Evolutionary conservation across 306 rosid genomes (phyloP).

Genomic region (Rosa lucieae): DNA sequence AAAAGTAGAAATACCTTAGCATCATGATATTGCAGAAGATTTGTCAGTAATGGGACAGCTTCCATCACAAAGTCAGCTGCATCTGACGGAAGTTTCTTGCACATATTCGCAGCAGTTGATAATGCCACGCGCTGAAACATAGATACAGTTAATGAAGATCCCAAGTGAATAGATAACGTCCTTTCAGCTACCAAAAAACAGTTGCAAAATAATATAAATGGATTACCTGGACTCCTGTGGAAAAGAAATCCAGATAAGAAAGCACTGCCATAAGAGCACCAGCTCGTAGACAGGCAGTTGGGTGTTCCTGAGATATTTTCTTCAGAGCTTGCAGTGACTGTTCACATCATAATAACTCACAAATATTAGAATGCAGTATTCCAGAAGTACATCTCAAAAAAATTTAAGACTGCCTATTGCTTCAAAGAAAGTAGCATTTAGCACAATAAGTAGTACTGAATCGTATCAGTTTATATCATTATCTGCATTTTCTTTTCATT

Average conservation of each 20-base stretch:
- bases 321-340: slow-evolving; percentile 99
- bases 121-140: slow-evolving; percentile 84
- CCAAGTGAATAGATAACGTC: not conserved
- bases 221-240: slow-evolving; percentile 96
- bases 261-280: slow-evolving; percentile 99
- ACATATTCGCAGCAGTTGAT: slow-evolving; percentile 99
- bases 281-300: slow-evolving; percentile 96
- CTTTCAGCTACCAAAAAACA: slow-evolving; percentile 1
- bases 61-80: slow-evolving; percentile 99
- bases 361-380: slow-evolving; percentile 26
- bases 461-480: not conserved
- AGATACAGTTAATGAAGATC: slow-evolving; percentile 11
- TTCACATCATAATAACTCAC: slow-evolving; percentile 35
- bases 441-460: not conserved
- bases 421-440: slow-evolving; percentile 1
- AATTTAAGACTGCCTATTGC: not conserved
- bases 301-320: slow-evolving; percentile 98
- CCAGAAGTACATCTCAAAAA: not conserved
- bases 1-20: slow-evolving; percentile 57
- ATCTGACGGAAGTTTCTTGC: slow-evolving; percentile 99
- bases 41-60: slow-evolving; percentile 93
- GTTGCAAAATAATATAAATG: slow-evolving; percentile 4
- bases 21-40: slow-evolving; percentile 97
- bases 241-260: slow-evolving; percentile 90
- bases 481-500: not conserved